These are phyloP conservation scores for Talaromyces atroroseus DNA, from an alignment of 2,329 filamentous ascomycete species.

Conservation along the genomic window DNA sequence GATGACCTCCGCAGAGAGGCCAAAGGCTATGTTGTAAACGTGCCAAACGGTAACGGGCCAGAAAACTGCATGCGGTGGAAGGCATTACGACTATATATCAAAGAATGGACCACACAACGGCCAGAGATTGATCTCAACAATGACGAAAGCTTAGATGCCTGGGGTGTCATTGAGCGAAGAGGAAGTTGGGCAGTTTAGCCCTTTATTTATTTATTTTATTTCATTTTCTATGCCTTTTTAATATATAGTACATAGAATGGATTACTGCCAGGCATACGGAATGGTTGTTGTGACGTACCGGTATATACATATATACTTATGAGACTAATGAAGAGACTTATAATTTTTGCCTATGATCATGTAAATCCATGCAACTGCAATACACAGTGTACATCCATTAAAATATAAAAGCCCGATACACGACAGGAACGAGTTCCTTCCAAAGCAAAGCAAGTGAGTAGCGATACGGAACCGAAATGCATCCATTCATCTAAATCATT, in stretches of 20 bases:
- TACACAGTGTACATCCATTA: too few relatives aligned
- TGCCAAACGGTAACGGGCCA: slow-evolving; percentile 23
- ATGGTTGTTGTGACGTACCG: not conserved
- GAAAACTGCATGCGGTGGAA: slow-evolving; percentile 68
- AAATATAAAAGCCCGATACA: too few relatives aligned
- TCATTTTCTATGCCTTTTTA: not conserved
- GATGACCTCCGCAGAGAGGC: slow-evolving; percentile 63
- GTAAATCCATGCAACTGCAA: too few relatives aligned
- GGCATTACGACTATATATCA: slow-evolving; percentile 75
- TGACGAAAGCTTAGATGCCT: slow-evolving; percentile 52
- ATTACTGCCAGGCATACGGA: not conserved
- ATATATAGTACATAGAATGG: slow-evolving; percentile 5
- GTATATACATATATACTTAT: not conserved
- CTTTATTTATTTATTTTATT: slow-evolving; percentile 1
- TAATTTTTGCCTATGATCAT: not conserved
- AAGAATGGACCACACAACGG: slow-evolving; percentile 85
- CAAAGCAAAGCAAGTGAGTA: too few relatives aligned
- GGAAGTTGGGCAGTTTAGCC: slow-evolving; percentile 67
- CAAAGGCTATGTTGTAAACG: slow-evolving; percentile 64
- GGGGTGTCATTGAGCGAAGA: slow-evolving; percentile 54
- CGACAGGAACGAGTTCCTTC: too few relatives aligned
- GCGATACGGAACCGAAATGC: too few relatives aligned
- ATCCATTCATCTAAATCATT: not conserved
- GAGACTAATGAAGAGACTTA: not conserved
- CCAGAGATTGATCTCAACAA: slow-evolving; percentile 58